Evolutionary conservation across 2,329 filamentous ascomycete genomes (phyloP), one percentile per base, ranked within the genome.

Genomic region (Mariannaea sp.): DNA sequence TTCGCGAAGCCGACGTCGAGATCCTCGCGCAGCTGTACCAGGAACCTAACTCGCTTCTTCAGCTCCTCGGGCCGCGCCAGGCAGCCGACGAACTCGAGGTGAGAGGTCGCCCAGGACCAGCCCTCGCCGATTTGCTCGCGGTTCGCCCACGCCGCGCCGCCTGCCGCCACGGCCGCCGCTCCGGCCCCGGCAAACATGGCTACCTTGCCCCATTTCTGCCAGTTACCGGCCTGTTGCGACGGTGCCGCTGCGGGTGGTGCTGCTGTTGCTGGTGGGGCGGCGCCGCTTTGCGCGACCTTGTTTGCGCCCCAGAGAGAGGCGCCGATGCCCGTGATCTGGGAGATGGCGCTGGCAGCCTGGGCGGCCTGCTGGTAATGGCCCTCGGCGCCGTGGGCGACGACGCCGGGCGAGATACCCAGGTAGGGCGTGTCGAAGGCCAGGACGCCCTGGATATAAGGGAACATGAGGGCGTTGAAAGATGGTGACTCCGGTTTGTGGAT

Each of bases 401-500:
- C 88, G 20, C 89, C 88, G 0, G 90, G 89, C 17, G 87, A 84
- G 59, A 92, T 91, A 52, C 89, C 89, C 1, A 94, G 81, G 70
- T 89, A 99, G 1, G 94, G 94, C 1, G 94, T 99, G 73, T 97
- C 93, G 70, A 97, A 96, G 44, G 92, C 90, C 41, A 97, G 81
- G 20, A 97, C 84, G 61, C 89, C 93, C 72, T 93, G 89, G 60
- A 97, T 85, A 71, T 92, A 93, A 1, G 93, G 93, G 70, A 97
- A 97, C 88, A 97, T 93, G 70, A 96, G 84, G 26, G 75, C 73
- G 65, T 82, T 87, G 55, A 83, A 75, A 16, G 70, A 55, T 32
- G 66, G 65, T 30, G 63, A 59, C 42, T 71, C 65, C 1, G 64
- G 53, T 60, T 75, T 73, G 24, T 73, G 66, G 46, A 73, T 69